These are phyloP conservation scores for Myxozyma lipomycoides DNA, from an alignment of 805 yeast species.

Conservation along the genomic window DNA sequence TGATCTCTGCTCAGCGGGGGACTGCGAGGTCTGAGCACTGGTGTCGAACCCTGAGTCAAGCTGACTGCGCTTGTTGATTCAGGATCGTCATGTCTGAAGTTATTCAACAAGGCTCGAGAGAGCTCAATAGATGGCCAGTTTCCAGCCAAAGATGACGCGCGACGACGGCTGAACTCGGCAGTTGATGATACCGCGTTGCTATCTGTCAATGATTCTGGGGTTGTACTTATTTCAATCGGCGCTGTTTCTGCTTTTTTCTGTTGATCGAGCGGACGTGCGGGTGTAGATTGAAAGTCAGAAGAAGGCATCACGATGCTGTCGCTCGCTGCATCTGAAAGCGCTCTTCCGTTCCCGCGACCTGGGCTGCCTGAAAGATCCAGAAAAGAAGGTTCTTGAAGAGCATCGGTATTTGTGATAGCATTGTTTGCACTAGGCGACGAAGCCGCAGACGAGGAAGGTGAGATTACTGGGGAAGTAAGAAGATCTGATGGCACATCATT, in stretches of 20 bases:
- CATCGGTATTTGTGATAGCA: conserved; percentile 6
- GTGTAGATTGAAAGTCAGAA: not conserved
- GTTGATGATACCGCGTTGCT: not conserved
- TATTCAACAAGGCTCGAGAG: conserved; percentile 17
- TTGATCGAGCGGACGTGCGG: not conserved
- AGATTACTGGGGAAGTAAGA: conserved; percentile 81
- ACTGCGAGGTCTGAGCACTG: conserved; percentile 25
- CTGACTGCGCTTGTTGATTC: conserved; percentile 20
- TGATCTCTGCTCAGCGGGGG: conserved; percentile 36
- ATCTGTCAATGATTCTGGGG: conserved; percentile 5
- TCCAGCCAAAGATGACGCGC: conserved; percentile 13
- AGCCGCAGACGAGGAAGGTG: conserved; percentile 52
- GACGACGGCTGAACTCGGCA: not conserved
- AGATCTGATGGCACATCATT: conserved; percentile 68
- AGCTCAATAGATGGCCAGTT: conserved; percentile 26
- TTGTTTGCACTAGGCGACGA: conserved; percentile 29
- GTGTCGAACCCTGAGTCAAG: conserved; percentile 21
- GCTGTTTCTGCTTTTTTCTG: conserved; percentile 5
- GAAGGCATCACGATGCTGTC: conserved; percentile 26
- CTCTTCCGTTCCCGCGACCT: not conserved
- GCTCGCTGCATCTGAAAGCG: conserved; percentile 22
- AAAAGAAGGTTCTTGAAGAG: conserved; percentile 48
- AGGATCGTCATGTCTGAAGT: conserved; percentile 16
- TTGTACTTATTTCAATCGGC: not conserved
- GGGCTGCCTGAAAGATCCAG: conserved; percentile 42